Base-by-base conservation (phyloP, 1,284 basidiomycete species). In the Sporisorium iseilematis-ciliati region DNA sequence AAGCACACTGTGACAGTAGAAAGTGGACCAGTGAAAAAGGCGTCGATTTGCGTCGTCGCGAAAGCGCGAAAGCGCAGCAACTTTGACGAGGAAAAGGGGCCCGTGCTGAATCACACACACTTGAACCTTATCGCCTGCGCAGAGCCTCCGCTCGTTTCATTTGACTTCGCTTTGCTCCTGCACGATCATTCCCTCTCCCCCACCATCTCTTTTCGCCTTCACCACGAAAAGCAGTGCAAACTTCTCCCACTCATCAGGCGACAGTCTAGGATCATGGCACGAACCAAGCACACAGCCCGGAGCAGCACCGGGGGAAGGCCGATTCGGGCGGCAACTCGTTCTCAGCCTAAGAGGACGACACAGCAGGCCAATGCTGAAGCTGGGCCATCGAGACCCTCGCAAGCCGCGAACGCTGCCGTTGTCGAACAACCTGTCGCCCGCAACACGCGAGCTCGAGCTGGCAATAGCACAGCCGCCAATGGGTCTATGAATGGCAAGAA, bases 291-390 rank as follows among this genome's bases (percentile, higher is more conserved):
- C 7, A 60, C 41, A 0, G 14, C 29, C 25, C 42, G 58, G 7
- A 53, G 40, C 21, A 60, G 42, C 18, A 60, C 58, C 4, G 58
- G 58, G 58, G 58, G 8, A 60, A 35, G 21, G 41, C 40, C 21
- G 16, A 29, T 8, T 11, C 41, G 11, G 41, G 25, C 21, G 3
- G 12, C n/a, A 7, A 11, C 33, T 2, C 23, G 14, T 20, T 18
- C 2, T 6, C 3, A 26, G 11, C 16, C 25, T 4, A 26, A 3
- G 25, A 16, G 4, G 25, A 2, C 25, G 1, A 18, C 3, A 3
- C 25, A 8, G 20, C 25, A 8, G 26, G 20, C 14, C 14, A 26
- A 29, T 7, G 7, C 26, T 10, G 26, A 48, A n/a, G 26, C 26
- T 10, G 46, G 18, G 14, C 16, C 46, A 7, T n/a, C 26, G 16